These are phyloP conservation scores for Scedosporium boydii DNA, from an alignment of 2,329 filamentous ascomycete species.

Conservation along the genomic window DNA sequence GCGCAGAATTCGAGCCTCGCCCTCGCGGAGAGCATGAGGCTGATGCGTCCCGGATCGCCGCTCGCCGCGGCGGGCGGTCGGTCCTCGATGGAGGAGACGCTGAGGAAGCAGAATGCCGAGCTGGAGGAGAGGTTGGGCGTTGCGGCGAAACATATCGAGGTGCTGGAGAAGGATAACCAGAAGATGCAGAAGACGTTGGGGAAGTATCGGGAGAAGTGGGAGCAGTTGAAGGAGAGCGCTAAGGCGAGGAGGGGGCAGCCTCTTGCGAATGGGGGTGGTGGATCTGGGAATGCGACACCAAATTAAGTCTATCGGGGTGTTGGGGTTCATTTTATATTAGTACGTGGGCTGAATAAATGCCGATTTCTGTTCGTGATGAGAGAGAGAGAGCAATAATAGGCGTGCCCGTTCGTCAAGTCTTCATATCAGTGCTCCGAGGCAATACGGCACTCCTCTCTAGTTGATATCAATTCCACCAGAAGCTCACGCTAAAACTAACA, in stretches of 20 bases:
- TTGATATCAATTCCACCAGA: constrained; percentile 71
- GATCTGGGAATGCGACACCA: neutral
- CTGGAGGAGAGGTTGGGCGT: constrained; percentile 57
- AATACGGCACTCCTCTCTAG: neutral
- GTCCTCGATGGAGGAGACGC: constrained; percentile 15
- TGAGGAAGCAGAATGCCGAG: constrained; percentile 46
- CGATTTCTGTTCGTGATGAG: too few relatives aligned
- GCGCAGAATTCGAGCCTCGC: constrained; percentile 81
- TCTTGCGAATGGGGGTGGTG: neutral
- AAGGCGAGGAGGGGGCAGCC: constrained; percentile 35
- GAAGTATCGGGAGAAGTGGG: constrained; percentile 53
- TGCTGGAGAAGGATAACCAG: constrained; percentile 52
- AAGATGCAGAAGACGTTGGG: constrained; percentile 46
- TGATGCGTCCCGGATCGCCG: constrained; percentile 50
- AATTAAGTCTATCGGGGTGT: neutral
- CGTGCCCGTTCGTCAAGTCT: neutral
- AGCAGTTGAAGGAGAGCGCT: constrained; percentile 50
- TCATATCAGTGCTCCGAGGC: neutral
- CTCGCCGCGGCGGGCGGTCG: constrained; percentile 3
- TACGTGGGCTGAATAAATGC: neutral
- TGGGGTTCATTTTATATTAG: neutral
- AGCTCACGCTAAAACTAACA: constrained; percentile 88
- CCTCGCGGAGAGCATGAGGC: constrained; percentile 71
- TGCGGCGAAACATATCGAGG: constrained; percentile 51
- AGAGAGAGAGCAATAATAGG: too few relatives aligned